Conservation (phyloP, 768 basidiomycete genomes). For the Lactarius quietus region DNA sequence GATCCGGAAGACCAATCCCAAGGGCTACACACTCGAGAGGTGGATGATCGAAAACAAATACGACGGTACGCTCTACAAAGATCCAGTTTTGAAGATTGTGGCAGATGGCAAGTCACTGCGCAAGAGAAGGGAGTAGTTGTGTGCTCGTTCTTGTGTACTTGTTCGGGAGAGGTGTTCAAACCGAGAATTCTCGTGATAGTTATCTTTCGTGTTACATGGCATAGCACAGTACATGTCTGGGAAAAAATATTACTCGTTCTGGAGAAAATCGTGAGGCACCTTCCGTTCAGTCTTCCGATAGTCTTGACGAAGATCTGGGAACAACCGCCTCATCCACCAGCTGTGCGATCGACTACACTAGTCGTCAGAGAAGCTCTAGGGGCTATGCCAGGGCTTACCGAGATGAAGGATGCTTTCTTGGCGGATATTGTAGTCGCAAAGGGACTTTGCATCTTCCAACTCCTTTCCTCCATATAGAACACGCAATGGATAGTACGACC, state of each 20-base stretch:
- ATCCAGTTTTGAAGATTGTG: conserved; percentile 9
- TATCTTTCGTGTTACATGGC: background rate
- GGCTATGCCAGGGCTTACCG: background rate
- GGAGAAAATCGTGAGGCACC: background rate
- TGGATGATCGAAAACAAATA: conserved; percentile 20
- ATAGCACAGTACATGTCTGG: background rate
- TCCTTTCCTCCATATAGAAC: background rate
- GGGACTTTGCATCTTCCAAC: background rate
- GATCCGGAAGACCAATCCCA: conserved; percentile 32
- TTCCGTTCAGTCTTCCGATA: background rate
- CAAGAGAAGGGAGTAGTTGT: background rate
- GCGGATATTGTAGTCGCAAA: background rate
- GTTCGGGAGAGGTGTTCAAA: background rate
- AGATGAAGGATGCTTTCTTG: background rate
- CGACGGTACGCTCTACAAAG: conserved; percentile 3
- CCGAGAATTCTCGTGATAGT: background rate
- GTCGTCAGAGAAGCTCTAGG: background rate
- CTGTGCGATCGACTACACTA: background rate
- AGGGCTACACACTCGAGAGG: conserved; percentile 16
- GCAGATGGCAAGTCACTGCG: conserved; percentile 7
- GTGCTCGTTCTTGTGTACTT: too few species aligned
- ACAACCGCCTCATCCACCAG: background rate
- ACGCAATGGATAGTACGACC: background rate
- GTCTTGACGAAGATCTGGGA: background rate
- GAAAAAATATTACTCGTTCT: conserved; percentile 27